Percentiles rank a stretch among this genome's conserved stretches.
phyloP scores from a whole-genome alignment of 2,329 filamentous ascomycete genomes.

The Diplodia intermedia region DNA sequence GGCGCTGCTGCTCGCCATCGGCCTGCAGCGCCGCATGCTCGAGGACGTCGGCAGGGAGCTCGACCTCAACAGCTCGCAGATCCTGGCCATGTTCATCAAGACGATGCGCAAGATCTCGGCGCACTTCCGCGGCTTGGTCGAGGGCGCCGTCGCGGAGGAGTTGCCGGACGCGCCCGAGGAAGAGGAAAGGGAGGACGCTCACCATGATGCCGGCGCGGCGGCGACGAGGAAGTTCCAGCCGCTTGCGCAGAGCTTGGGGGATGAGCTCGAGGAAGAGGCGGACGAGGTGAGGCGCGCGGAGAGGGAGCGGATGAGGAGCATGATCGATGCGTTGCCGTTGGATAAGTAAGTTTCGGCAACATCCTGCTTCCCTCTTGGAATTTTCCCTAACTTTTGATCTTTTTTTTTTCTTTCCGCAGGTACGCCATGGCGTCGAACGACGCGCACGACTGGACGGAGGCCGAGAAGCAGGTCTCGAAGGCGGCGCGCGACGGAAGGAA shows the following conservation, averaged over 20 bases:
- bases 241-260: constrained; percentile 73
- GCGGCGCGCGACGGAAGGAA: constrained; percentile 60
- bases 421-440: constrained; percentile 57
- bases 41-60: constrained; percentile 82
- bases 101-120: constrained; percentile 85
- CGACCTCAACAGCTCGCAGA: constrained; percentile 73
- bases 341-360: constrained; percentile 72
- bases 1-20: constrained; percentile 80
- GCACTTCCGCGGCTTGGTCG: constrained; percentile 77
- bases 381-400: background rate
- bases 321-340: constrained; percentile 89
- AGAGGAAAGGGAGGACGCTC: constrained; percentile 59
- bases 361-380: background rate
- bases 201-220: constrained; percentile 61
- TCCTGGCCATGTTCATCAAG: constrained; percentile 97
- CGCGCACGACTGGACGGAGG: constrained; percentile 62
- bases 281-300: constrained; percentile 75
- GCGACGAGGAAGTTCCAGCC: constrained; percentile 70
- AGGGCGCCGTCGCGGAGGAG: constrained; percentile 65
- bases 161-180: constrained; percentile 54
- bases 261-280: constrained; percentile 84
- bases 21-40: constrained; percentile 87
- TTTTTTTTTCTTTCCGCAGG: constrained; percentile 36
- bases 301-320: constrained; percentile 79
- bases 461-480: constrained; percentile 73